Base-by-base conservation (phyloP, 768 basidiomycete species). In the Xerocomus brunneocitrinus region DNA sequence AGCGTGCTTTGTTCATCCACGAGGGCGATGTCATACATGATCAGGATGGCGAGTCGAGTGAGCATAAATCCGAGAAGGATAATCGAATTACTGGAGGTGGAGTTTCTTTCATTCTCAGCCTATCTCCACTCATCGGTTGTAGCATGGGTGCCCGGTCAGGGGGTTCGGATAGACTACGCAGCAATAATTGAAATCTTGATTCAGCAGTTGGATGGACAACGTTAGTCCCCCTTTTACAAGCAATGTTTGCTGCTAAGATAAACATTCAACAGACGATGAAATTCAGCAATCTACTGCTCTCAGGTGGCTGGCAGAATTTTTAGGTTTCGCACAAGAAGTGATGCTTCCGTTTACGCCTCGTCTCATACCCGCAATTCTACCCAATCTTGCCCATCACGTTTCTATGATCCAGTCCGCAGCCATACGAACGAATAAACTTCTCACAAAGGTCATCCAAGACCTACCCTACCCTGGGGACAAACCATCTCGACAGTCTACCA, bases 221-320 rank as follows among this genome's bases (percentile, higher is more conserved):
- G 93, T 93, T 58, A 70, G 86, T 78, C 32, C 6, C 47, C 45
- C 54, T 30, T 28, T 31, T 32, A 30, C 45, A 34, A 52, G 30
- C 46, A 45, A 34, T 55, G 32, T 34, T 56, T 48, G 38, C 32
- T 32, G 45, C 27, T 47, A 13, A 57, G 19, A 30, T 47, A 7
- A 47, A 49, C 13, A 38, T 43, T 49, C 35, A 25, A 22, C 53
- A 48, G 97, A 98, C 62, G 90, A 92, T 56, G 94, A 95, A 65
- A 90, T 95, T 28, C 94, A 97, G 58, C 92, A 97, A 61, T 91
- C 90, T 0, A 95, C 90, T 0, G 91, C 94, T n/a, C 78, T 99
- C 14, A 77, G 82, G 55, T 99, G 97, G 97, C 75, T 99, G 24
- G 82, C 90, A 6, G 91, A 94, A 58, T 93, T 98, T 71, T 74